Percentiles rank a stretch among this genome's conserved stretches.
phyloP scores from a whole-genome alignment of 345 rosid genomes.

The Odontarrhena argentea region DNA sequence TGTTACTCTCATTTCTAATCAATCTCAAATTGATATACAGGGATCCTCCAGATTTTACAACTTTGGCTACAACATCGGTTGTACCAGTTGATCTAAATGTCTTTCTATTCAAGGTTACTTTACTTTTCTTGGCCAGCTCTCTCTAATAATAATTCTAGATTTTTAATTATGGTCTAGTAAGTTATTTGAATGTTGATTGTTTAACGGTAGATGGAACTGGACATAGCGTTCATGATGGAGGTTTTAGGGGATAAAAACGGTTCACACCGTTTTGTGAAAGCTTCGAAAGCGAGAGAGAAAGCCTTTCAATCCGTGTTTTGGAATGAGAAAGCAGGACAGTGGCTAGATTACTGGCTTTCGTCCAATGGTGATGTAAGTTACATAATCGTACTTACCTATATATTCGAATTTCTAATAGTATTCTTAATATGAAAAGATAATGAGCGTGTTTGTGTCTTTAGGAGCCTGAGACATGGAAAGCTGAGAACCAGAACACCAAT shows the following conservation, averaged over 20 bases:
- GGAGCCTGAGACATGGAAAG: conserved; percentile 64
- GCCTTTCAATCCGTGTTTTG: conserved; percentile 68
- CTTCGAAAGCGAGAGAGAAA: conserved; percentile 61
- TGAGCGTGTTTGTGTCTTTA: conserved; percentile 26
- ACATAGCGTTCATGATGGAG: conserved; percentile 70
- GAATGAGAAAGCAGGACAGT: conserved; percentile 75
- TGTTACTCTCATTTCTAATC: neutral
- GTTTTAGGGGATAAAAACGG: conserved; percentile 50
- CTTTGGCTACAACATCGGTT: conserved; percentile 69
- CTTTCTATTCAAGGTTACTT: conserved; percentile 64
- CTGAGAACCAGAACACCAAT: conserved; percentile 62
- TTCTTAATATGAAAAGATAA: neutral
- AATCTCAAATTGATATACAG: conserved; percentile 39
- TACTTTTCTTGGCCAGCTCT: neutral
- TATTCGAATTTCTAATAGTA: neutral
- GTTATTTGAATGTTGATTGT: neutral
- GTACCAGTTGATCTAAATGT: conserved; percentile 87
- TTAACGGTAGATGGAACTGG: conserved; percentile 78
- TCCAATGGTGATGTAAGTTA: conserved; percentile 35
- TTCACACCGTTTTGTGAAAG: conserved; percentile 49
- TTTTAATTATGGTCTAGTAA: neutral
- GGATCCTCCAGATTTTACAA: conserved; percentile 58
- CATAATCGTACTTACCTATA: neutral
- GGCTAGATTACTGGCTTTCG: conserved; percentile 86
- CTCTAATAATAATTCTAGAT: neutral